Base-by-base conservation (phyloP, 768 basidiomycete genomes). In the Lyophyllum atratum region DNA sequence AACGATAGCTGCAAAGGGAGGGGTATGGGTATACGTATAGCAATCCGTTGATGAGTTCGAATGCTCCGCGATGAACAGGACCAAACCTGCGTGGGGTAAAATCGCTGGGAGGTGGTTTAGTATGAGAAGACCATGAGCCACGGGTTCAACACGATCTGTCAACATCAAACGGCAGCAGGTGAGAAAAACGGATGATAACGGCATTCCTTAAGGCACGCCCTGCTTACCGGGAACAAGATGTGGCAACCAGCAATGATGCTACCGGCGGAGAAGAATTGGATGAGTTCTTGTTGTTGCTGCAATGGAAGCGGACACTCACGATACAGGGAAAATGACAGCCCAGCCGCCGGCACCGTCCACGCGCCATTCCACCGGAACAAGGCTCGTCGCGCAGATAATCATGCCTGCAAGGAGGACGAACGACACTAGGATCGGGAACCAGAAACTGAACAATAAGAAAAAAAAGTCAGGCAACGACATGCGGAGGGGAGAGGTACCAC, bases 241-340 rank as follows among this genome's bases (percentile, higher is more conserved):
- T 92, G 90, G 60, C 81, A 85, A 1, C 80, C 84, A 3, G 80
- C 77, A 6, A 80, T 75, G 50, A 92, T 67, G 1, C 92, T 92
- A 67, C 76, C 77, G 12, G 10, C 26, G 17, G 19, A 21, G 49
- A 56, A 54, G n/a, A 42, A 44, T 45, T 72, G 26, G 21, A 43
- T 28, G 5, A 47, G 10, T 19, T 15, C 1, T 26, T 1, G 8
- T 15, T 37, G 7, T 8, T 15, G 4, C 45, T 2, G 25, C 10
- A 8, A 47, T 14, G 26, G 17, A 15, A 8, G 26, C 6, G 25
- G 2, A 26, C 17, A 60, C 80, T 66, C 61, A 82, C 79, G 76
- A 68, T 45, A 94, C 76, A 0, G 93, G 93, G 50, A 94, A 79
- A 43, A 88, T 84, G 10, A 92, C 87, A 22, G 89, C 89, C 87